Base-by-base conservation (phyloP, 139 green algal genomes). In the Bryopsis sp. region DNA sequence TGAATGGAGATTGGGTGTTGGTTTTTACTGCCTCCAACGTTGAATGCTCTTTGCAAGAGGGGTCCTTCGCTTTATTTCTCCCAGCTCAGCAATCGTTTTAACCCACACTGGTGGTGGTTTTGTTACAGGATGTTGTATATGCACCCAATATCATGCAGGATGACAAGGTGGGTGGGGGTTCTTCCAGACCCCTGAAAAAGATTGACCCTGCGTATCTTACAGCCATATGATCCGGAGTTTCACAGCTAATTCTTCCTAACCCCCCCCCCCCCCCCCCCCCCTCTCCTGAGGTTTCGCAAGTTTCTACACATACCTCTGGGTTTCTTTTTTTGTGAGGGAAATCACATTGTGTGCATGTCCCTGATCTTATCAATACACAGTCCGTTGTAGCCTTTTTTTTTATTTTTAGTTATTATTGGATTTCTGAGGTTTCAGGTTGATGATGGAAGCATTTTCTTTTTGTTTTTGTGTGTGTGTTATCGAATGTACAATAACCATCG, bases 61-160 rank as follows among this genome's bases (percentile, higher is more conserved):
- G n/a, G n/a, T n/a, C n/a, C n/a, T n/a, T n/a, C n/a, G n/a, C n/a
- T n/a, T n/a, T n/a, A n/a, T n/a, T n/a, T n/a, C n/a, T n/a, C n/a
- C n/a, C n/a, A n/a, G n/a, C n/a, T n/a, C n/a, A n/a, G n/a, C n/a
- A n/a, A n/a, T n/a, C n/a, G n/a, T n/a, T n/a, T n/a, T n/a, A n/a
- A n/a, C n/a, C n/a, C n/a, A n/a, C n/a, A n/a, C n/a, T n/a, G n/a
- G n/a, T n/a, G n/a, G n/a, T n/a, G n/a, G n/a, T n/a, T n/a, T n/a
- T n/a, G n/a, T n/a, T n/a, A n/a, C n/a, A n/a, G n/a, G 81, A 88
- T 43, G 46, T 84, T 3, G 74, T 88, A 2, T 88, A 88, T 48
- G 82, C 82, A 0, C 82, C 82, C 26, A 88, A 88, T 48, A 70
- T 81, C 39, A 77, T 77, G 46, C 34, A 58, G n/a, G 79, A 86